Evolutionary conservation across 192 early-diverging fungal species (phyloP).

Genomic region (Borealophlyctis nickersoniae): DNA sequence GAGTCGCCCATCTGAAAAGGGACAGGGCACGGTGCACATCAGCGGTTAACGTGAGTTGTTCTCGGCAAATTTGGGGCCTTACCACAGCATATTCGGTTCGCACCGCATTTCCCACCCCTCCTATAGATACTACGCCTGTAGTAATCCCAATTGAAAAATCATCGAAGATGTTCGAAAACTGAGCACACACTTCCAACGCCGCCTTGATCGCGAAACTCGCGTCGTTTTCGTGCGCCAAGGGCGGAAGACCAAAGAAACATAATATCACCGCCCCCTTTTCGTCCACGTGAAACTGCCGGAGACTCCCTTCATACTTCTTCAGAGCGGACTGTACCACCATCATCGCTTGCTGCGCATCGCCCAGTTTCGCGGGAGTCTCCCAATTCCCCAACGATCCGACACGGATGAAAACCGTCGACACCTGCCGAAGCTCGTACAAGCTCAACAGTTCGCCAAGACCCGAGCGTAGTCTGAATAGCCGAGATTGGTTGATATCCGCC

Average conservation of each 20-base stretch:
- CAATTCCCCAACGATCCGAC: constrained; percentile 41
- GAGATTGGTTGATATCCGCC: constrained; percentile 48
- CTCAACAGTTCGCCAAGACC: constrained; percentile 38
- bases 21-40: too few species aligned
- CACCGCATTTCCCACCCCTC: constrained; percentile 47
- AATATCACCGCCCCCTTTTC: constrained; percentile 54
- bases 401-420: constrained; percentile 52
- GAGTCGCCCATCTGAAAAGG: constrained; percentile 51
- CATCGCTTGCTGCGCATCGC: constrained; percentile 45
- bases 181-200: constrained; percentile 37
- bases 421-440: constrained; percentile 47
- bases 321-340: constrained; percentile 40
- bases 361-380: constrained; percentile 28
- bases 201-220: constrained; percentile 45
- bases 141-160: constrained; percentile 57
- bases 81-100: constrained; percentile 58
- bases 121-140: constrained; percentile 51
- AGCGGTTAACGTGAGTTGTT: too few species aligned
- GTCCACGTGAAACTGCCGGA: constrained; percentile 55
- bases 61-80: too few species aligned
- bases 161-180: constrained; percentile 42
- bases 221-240: constrained; percentile 53
- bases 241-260: constrained; percentile 51
- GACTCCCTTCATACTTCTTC: constrained; percentile 38
- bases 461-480: constrained; percentile 37